These are phyloP conservation scores for Dipteronia dyeriana DNA, from an alignment of 345 rosid genomes.

Conservation along the genomic window DNA sequence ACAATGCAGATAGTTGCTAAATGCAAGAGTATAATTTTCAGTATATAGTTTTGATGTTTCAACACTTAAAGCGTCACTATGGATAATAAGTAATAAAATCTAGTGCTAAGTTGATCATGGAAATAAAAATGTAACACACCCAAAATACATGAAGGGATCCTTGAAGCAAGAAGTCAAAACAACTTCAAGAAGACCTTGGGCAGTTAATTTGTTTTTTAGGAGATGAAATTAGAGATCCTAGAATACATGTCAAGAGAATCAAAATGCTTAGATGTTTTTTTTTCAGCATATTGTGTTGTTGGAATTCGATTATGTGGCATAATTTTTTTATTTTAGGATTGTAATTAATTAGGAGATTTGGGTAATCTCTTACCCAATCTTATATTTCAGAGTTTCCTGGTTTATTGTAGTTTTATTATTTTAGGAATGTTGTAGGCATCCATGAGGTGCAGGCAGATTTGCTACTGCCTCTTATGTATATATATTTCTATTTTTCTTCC, in stretches of 20 bases:
- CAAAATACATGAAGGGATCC: neutral
- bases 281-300: neutral
- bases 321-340: too few relatives aligned
- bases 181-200: neutral
- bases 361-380: too few relatives aligned
- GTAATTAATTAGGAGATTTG: too few relatives aligned
- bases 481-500: too few relatives aligned
- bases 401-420: too few relatives aligned
- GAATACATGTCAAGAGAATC: neutral
- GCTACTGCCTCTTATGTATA: too few relatives aligned
- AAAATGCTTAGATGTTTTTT: neutral
- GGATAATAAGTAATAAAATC: neutral
- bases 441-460: too few relatives aligned
- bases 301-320: too few relatives aligned
- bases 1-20: neutral
- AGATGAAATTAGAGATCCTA: neutral
- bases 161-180: neutral
- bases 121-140: constrained; percentile 1
- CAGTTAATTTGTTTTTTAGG: neutral
- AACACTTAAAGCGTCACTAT: neutral
- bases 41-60: neutral
- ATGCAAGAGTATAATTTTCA: neutral
- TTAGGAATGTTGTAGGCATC: too few relatives aligned
- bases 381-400: too few relatives aligned
- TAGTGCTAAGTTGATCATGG: neutral